A percentile compares a stretch with the other conserved stretches of the same genome.
Conservation (phyloP, 1,139 yeast species). For the Arxiozyma bovina region DNA sequence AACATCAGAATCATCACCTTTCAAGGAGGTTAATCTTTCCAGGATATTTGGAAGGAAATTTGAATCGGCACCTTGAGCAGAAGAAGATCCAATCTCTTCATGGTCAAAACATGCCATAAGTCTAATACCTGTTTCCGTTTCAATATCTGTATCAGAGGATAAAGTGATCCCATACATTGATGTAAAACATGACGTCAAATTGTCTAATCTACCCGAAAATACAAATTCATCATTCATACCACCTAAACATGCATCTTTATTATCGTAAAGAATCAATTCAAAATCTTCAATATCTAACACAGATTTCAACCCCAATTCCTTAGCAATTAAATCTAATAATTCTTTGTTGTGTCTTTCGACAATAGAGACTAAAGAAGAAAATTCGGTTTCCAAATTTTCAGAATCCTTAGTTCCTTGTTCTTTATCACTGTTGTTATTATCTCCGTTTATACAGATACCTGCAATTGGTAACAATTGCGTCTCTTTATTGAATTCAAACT, state of each 20-base stretch:
- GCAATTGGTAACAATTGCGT: conserved; percentile 80
- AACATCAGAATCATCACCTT: conserved; percentile 33
- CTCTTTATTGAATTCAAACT: conserved; percentile 86
- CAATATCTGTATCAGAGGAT: conserved; percentile 38
- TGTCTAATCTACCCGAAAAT: conserved; percentile 89
- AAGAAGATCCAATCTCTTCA: conserved; percentile 87
- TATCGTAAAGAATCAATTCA: conserved; percentile 80
- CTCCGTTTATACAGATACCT: conserved; percentile 44
- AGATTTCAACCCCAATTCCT: conserved; percentile 45
- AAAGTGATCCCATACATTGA: conserved; percentile 64
- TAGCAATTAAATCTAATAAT: conserved; percentile 58
- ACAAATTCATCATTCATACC: conserved; percentile 87
- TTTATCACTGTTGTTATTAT: conserved; percentile 12
- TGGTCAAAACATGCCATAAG: conserved; percentile 82
- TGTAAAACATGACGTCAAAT: conserved; percentile 77
- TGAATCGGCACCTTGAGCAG: conserved; percentile 96
- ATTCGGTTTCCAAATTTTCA: conserved; percentile 33
- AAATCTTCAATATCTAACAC: conserved; percentile 68
- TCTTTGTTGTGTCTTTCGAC: conserved; percentile 70
- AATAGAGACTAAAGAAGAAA: conserved; percentile 56
- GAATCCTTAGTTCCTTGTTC: background rate
- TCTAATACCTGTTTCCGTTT: conserved; percentile 49
- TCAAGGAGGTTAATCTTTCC: conserved; percentile 50
- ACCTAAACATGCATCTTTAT: conserved; percentile 74
- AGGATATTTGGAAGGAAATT: conserved; percentile 75